phyloP scores from a whole-genome alignment of 371 early-diverging fungal genomes.

The Chytridiales sp. region DNA sequence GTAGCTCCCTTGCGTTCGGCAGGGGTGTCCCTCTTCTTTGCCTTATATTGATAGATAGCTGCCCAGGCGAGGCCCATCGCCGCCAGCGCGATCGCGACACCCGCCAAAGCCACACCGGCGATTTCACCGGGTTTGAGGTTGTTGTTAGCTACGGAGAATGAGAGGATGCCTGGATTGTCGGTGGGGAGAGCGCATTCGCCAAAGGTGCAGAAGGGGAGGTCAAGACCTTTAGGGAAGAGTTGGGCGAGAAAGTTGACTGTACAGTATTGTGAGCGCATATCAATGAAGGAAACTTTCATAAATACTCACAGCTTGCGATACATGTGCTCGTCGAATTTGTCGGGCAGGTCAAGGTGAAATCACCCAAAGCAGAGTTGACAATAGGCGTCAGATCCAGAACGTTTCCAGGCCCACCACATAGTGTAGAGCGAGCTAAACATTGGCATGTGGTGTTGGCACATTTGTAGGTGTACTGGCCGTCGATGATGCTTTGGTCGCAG shows the following conservation, averaged over 20 bases:
- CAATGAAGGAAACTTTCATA: slow-evolving; percentile 28
- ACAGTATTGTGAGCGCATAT: slow-evolving; percentile 50
- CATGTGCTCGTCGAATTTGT: slow-evolving; percentile 35
- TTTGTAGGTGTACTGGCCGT: slow-evolving; percentile 13
- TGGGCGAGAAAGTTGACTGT: slow-evolving; percentile 53
- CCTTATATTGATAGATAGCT: slow-evolving; percentile 15
- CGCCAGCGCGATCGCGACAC: background rate
- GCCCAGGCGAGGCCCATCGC: slow-evolving; percentile 28
- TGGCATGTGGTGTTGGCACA: slow-evolving; percentile 54
- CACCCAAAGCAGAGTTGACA: slow-evolving; percentile 52
- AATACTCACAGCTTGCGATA: slow-evolving; percentile 39
- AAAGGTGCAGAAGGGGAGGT: slow-evolving; percentile 25
- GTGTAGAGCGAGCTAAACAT: slow-evolving; percentile 55
- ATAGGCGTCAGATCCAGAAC: slow-evolving; percentile 27
- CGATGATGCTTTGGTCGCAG: slow-evolving; percentile 51
- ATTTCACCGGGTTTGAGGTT: slow-evolving; percentile 25
- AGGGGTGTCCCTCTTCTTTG: slow-evolving; percentile 21
- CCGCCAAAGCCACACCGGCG: slow-evolving; percentile 33
- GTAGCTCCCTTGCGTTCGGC: slow-evolving; percentile 28
- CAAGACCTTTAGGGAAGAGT: slow-evolving; percentile 60
- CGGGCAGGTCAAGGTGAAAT: slow-evolving; percentile 50
- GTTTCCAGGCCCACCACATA: slow-evolving; percentile 64
- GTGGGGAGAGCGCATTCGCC: slow-evolving; percentile 22
- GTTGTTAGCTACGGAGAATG: slow-evolving; percentile 5
- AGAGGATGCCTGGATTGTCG: slow-evolving; percentile 28